A percentile compares a stretch with the other conserved stretches of the same genome.
Conservation (phyloP, 768 basidiomycete genomes). For the Naganishia vishniacii region DNA sequence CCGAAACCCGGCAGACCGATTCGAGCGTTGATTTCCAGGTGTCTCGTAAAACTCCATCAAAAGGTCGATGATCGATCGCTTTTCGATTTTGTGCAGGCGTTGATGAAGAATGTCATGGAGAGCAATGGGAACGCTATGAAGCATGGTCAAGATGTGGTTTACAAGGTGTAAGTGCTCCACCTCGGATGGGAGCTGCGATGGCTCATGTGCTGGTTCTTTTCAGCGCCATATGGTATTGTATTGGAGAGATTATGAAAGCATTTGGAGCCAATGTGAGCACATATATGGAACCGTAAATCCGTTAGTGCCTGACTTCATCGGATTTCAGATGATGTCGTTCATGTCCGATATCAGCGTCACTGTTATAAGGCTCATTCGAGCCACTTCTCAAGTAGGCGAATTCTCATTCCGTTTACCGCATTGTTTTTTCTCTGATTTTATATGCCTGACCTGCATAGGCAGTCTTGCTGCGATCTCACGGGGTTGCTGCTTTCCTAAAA, state of each 20-base stretch:
- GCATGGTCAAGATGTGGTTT: slow-evolving; percentile 43
- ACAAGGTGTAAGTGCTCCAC: slow-evolving; percentile 58
- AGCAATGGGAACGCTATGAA: slow-evolving; percentile 53
- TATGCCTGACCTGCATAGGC: slow-evolving; percentile 53
- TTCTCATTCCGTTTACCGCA: slow-evolving; percentile 19
- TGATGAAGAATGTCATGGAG: slow-evolving; percentile 71
- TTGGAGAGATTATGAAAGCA: slow-evolving; percentile 79
- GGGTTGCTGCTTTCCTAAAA: slow-evolving; percentile 70
- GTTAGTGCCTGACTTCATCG: neutral
- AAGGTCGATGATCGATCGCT: slow-evolving; percentile 75
- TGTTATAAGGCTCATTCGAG: slow-evolving; percentile 61
- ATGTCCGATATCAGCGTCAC: slow-evolving; percentile 73
- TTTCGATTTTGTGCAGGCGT: slow-evolving; percentile 75
- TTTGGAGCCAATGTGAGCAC: slow-evolving; percentile 73
- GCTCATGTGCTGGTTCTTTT: slow-evolving; percentile 15
- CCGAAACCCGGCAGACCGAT: slow-evolving; percentile 84
- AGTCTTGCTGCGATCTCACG: slow-evolving; percentile 74
- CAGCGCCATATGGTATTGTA: slow-evolving; percentile 76
- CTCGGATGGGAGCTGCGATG: slow-evolving; percentile 32
- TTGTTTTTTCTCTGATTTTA: slow-evolving; percentile 23
- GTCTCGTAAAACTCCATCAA: slow-evolving; percentile 66
- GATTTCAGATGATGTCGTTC: slow-evolving; percentile 80
- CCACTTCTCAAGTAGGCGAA: slow-evolving; percentile 69
- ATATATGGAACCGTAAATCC: neutral
- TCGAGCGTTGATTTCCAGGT: slow-evolving; percentile 71